Evolutionary conservation across 2,329 filamentous ascomycete species (phyloP).

Genomic region (Epichloe brachyelytri): DNA sequence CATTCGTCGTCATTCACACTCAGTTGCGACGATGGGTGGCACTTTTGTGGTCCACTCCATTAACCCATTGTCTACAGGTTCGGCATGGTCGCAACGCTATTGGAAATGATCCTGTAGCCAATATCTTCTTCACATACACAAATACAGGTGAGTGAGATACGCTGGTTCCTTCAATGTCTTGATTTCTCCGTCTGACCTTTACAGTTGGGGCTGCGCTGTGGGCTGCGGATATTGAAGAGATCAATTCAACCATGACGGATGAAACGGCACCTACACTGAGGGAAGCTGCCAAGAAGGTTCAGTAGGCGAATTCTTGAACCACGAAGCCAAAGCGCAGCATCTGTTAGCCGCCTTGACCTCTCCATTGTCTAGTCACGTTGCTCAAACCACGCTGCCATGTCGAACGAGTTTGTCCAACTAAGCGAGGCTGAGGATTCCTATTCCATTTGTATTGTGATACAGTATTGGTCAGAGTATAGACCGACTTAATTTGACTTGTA

Average conservation of each 20-base stretch:
- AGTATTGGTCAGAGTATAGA: not conserved
- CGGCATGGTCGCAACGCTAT: slow-evolving; percentile 56
- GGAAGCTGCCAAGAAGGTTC: slow-evolving; percentile 35
- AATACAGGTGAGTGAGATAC: slow-evolving; percentile 52
- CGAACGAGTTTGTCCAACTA: not conserved
- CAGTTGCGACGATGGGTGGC: not conserved
- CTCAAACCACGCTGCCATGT: not conserved
- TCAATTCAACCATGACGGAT: slow-evolving; percentile 34
- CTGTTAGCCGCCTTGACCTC: not conserved
- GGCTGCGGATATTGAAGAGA: slow-evolving; percentile 71
- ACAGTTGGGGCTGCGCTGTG: slow-evolving; percentile 82
- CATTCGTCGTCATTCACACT: not conserved
- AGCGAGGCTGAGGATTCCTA: not conserved
- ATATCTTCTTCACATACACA: slow-evolving; percentile 78
- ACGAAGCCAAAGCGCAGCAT: not conserved
- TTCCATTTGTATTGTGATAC: not conserved
- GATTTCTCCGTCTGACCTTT: not conserved
- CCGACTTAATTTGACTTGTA: not conserved
- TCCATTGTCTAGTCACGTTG: not conserved
- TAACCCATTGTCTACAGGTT: slow-evolving; percentile 41
- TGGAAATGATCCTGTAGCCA: slow-evolving; percentile 74
- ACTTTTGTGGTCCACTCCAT: not conserved
- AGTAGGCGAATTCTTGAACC: not conserved
- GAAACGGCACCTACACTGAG: slow-evolving; percentile 38
- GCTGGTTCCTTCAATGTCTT: not conserved